Percentiles rank a stretch among this genome's conserved stretches.
Evolutionary conservation across 441 rosid genomes (phyloP).

Genomic region (Populus hybrid): DNA sequence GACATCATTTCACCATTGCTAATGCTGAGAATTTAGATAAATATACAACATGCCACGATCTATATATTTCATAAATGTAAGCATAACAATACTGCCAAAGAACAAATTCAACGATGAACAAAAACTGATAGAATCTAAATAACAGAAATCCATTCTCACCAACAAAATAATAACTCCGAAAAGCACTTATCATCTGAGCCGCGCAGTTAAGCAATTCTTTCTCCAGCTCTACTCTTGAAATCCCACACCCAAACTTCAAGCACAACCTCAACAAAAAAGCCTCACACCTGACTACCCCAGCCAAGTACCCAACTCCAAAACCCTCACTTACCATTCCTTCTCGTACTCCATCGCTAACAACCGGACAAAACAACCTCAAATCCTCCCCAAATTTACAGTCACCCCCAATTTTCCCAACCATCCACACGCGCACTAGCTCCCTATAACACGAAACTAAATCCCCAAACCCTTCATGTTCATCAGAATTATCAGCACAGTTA

Average conservation of each 20-base stretch:
- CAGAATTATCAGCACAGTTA: slow-evolving; percentile 23
- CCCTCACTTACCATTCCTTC: slow-evolving; percentile 31
- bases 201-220: slow-evolving; percentile 39
- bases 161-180: slow-evolving; percentile 41
- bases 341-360: slow-evolving; percentile 40
- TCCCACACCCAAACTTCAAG: slow-evolving; percentile 43
- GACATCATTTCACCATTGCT: too few species aligned
- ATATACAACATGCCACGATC: too few species aligned
- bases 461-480: slow-evolving; percentile 28
- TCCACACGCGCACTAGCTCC: slow-evolving; percentile 54
- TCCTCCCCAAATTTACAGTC: slow-evolving; percentile 28
- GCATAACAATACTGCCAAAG: neutral
- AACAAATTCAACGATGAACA: too few species aligned
- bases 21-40: too few species aligned
- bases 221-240: slow-evolving; percentile 31
- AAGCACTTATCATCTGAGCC: slow-evolving; percentile 40
- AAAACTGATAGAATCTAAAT: neutral
- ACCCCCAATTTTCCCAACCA: slow-evolving; percentile 38
- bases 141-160: slow-evolving; percentile 30
- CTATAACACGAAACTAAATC: slow-evolving; percentile 39
- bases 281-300: slow-evolving; percentile 69
- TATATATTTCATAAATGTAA: neutral
- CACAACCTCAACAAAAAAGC: slow-evolving; percentile 50
- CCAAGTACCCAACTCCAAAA: slow-evolving; percentile 40
- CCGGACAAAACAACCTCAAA: slow-evolving; percentile 50